Evolutionary conservation across 2,329 filamentous ascomycete species (phyloP), one percentile per base, ranked within the genome.

Genomic region (Microsporum audouinii): DNA sequence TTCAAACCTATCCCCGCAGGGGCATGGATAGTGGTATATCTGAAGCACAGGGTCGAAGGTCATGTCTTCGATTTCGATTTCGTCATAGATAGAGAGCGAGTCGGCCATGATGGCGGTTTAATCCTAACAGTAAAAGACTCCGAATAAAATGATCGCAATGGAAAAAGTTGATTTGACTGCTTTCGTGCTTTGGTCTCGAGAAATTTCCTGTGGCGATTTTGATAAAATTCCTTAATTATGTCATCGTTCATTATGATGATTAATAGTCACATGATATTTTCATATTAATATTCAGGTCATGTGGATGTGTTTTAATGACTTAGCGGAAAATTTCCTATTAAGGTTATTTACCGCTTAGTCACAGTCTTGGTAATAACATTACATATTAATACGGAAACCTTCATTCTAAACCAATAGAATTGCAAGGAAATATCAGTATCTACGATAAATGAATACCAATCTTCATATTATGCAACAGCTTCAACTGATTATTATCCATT

Each of bases 1-100:
- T 78, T 96, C 89, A 78, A 99, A 99, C 63, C 89, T 84, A 77
- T 99, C 94, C 78, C 94, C 94, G 76, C 94, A 99, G 0, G 94
- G 94, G 73, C 94, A 99, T 12, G 94, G 94, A 74, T 95, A 96
- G 77, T 92, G 88, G 78, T 96, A 99, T 68, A 96, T 87, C 73
- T 96, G 87, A 45, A 91, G 82, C 2, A 81, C 80, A 55, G 85
- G 78, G 75, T 96, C 91, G 73, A 84, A 96, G 70, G 88, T 94
- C 91, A 96, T 95, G 76, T 99, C 94, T 75, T 97, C 92, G 78
- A 97, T 96, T 74, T 97, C 92, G 75, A 97, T 92, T 76, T 96
- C 92, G 71, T 97, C 92, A 79, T 96, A 97, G 73, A 96, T 89
- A 67, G 87, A 85, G 61, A 87, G 75, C 59, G 83, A 80, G 71